Base-by-base conservation (phyloP, 805 yeast species). In the Torulaspora quercuum region DNA sequence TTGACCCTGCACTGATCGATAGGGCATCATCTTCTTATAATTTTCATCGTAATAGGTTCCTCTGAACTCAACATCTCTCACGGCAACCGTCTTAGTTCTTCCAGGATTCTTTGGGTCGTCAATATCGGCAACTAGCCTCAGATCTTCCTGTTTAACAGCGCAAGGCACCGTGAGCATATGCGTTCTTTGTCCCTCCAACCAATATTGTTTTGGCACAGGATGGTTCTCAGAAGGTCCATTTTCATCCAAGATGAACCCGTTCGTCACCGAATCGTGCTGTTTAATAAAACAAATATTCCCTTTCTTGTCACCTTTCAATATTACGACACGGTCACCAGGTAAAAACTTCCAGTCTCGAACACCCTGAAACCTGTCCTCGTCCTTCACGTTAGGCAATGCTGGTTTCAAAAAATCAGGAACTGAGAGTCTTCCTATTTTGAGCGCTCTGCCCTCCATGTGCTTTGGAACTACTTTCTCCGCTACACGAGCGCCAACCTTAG, bases 81-180 rank as follows among this genome's bases (percentile, higher is more conserved):
- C 87, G 3, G 88, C 95, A 9, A 87, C 83, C 26, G 85, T 80
- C 49, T 72, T 74, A 28, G 72, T 63, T 7, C 69, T 59, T 2
- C 90, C 90, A 7, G 55, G 53, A 16, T 72, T 70, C 10, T 55
- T 64, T 33, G 77, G 86, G 46, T 80, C 80, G 35, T 70, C 76
- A 32, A 85, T 72, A 45, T 82, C 83, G 15, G 90, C 89, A 2
- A 90, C 92, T 33, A 90, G 72, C 54, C 80, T 79, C 40, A 89
- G 65, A 46, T 80, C 76, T 15, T 67, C 65, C 44, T 74, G 70
- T 23, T 76, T 74, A 18, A 85, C 71, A 4, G 80, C 72, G 24
- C 65, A 66, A 24, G 95, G 95, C 52, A 75, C 74, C 22, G 80
- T 80, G 15, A 81, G 67, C 28, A 86, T 76, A 48, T 86, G 90